Base-by-base conservation (phyloP, 768 basidiomycete genomes). In the Tremella mesenterica region DNA sequence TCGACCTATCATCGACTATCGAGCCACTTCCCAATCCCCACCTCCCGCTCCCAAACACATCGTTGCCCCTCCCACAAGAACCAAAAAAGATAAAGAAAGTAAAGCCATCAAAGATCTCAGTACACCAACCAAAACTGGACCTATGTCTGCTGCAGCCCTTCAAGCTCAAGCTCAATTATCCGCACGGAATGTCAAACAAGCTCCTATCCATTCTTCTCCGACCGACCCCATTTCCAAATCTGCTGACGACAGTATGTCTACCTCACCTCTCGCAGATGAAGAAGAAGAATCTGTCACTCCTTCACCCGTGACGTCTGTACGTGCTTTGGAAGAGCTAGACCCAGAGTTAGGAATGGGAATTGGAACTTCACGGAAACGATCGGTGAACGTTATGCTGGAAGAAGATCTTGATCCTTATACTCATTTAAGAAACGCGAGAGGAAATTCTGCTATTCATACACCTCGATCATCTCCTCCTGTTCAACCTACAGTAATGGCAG, bases 1-100 rank as follows among this genome's bases (percentile, higher is more conserved):
- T 18, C 84, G 87, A 30, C 90, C 95, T 26, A 89, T 99, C 57
- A 87, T 97, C 57, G 91, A 97, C 71, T 96, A 92, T 67, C 81
- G 85, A 53, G 87, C 92, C 2, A 84, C 85, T 3, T 83, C 85
- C 4, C 87, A 71, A 23, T 93, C 90, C 0, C 95, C 95, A 20
- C 74, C 74, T 36, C 81, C 88, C 31, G 95, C 95, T 18, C 95
- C 95, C 16, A 97, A 97, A 74, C 95, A 99, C 74, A 77, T 91
- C 29, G 89, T 89, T 16, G 83, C 88, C 21, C 80, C 81, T 25
- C 78, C 86, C 43, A 59, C 64, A 1, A 70, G 71, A 47, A 60
- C 65, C 13, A 73, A 71, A 54, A 74, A 73, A 50, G 68, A 72
- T 13, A 67, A 63, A 28, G 62, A 63, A 25, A 44, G 48, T 20